Evolutionary conservation across 306 rosid species (phyloP).

Genomic region (Prunus davidiana): DNA sequence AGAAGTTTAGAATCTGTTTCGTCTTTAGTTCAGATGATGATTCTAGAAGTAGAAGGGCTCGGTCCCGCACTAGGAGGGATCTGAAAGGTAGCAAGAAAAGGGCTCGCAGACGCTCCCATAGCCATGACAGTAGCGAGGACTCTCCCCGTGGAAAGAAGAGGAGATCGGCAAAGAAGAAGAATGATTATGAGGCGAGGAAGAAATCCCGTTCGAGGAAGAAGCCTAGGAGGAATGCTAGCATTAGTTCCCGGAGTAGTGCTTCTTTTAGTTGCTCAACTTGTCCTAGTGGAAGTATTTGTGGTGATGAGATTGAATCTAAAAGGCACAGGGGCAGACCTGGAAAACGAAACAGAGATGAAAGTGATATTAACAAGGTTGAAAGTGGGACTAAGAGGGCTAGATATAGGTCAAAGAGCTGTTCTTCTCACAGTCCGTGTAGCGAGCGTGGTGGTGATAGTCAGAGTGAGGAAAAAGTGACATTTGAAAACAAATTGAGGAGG

Average conservation of each 20-base stretch:
- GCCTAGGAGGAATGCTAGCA: constrained; percentile 48
- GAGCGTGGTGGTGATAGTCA: constrained; percentile 34
- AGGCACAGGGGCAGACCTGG: constrained; percentile 39
- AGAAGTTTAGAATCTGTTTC: constrained; percentile 32
- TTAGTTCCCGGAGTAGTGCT: constrained; percentile 34
- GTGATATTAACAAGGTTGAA: constrained; percentile 34
- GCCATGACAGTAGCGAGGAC: constrained; percentile 47
- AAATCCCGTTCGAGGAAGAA: constrained; percentile 47
- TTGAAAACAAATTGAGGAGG: constrained; percentile 41
- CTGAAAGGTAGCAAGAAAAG: constrained; percentile 49
- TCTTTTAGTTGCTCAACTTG: constrained; percentile 53
- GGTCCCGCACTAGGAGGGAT: constrained; percentile 44
- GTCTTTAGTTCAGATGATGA: constrained; percentile 55
- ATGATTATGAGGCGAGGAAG: constrained; percentile 36
- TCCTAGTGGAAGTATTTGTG: constrained; percentile 35
- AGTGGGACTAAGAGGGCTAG: constrained; percentile 39
- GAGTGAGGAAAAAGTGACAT: constrained; percentile 32
- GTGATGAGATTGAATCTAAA: constrained; percentile 38
- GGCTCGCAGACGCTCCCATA: constrained; percentile 38
- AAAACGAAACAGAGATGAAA: constrained; percentile 42
- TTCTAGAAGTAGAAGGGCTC: constrained; percentile 44
- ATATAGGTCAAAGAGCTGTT: constrained; percentile 56
- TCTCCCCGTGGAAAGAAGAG: constrained; percentile 51
- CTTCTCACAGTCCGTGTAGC: constrained; percentile 34
- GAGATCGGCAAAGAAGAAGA: constrained; percentile 49